Base-by-base conservation (phyloP, 805 yeast species). In the Cyberlindnera nakhonratchasimensis region DNA sequence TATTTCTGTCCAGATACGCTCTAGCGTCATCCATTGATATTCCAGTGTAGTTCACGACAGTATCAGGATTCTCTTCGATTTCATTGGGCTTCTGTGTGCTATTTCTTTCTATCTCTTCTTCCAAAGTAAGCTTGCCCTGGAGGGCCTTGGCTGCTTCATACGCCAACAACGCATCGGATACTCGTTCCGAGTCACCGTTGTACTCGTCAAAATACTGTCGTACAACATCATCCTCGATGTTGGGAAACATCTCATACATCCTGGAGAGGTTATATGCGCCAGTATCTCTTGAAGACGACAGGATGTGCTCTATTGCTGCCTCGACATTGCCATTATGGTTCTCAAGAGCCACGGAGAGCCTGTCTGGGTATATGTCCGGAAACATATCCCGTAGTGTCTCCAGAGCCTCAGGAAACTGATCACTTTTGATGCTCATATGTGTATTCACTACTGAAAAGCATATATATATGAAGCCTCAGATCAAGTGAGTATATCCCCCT, bases 241-340 rank as follows among this genome's bases (percentile, higher is more conserved):
- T 55, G 0, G 82, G 82, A 45, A 79, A 77, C 59, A 78, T 67
- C 12, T 66, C 70, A 36, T 55, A 50, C 23, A 74, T 50, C 22
- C 7, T 14, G 6, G 32, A 16, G 2, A 48, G 22, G 10, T 45
- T 36, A 26, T 33, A 34, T 10, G 20, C 24, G 10, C 26, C 25
- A 3, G 24, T 9, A 14, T 28, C 34, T 10, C 14, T 8, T 4
- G 22, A 17, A 16, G 29, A 13, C 13, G 20, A 19, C 5, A 37
- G 23, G 2, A 37, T 9, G 34, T 29, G 21, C 6, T 38, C 41
- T 13, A 31, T 23, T 17, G 41, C 16, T 18, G 13, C 8, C 29
- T 37, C 28, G 13, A 37, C 23, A 11, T 38, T 29, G 12, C 36
- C 35, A 21, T 38, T 22, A 12, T 30, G 31, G 4, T 22, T 19